A percentile compares a stretch with the other conserved stretches of the same genome.
Conservation (phyloP, 495 filamentous ascomycete species). For the Xylaria venustula region DNA sequence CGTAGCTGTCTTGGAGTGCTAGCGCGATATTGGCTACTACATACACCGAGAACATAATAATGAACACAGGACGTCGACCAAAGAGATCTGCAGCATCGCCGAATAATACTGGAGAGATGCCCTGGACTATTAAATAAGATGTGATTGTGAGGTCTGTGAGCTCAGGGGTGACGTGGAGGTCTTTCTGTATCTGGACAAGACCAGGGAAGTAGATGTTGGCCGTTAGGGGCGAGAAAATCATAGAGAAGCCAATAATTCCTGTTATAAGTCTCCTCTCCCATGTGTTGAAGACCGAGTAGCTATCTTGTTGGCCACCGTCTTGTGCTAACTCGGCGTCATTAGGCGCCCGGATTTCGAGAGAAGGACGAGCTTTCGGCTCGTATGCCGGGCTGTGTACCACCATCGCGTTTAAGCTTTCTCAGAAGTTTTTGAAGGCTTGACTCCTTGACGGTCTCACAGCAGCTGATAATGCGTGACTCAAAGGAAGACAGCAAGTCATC, state of each 20-base stretch:
- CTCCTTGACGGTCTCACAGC: no score
- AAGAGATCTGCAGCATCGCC: constrained; percentile 38
- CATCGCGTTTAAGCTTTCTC: no score
- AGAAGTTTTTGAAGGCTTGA: no score
- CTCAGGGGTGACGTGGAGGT: constrained; percentile 40
- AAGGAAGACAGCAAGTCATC: no score
- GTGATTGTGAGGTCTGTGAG: constrained; percentile 50
- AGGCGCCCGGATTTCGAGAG: not conserved
- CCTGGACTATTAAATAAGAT: constrained; percentile 29
- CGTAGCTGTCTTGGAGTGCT: not conserved
- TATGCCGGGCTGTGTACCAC: not conserved
- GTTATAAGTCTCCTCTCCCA: constrained; percentile 23
- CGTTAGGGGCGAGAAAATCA: constrained; percentile 34
- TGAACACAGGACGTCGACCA: constrained; percentile 44
- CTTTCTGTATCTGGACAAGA: constrained; percentile 41
- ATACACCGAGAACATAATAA: constrained; percentile 6
- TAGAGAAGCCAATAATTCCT: constrained; percentile 28
- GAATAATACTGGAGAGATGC: constrained; percentile 36
- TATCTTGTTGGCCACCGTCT: not conserved
- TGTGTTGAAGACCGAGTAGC: constrained; percentile 14
- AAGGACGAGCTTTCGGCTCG: not conserved
- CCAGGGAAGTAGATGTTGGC: constrained; percentile 49
- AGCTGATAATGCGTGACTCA: no score
- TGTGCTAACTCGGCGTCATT: not conserved
- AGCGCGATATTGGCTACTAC: constrained; percentile 1